These are phyloP conservation scores for Fusarium floridanum DNA, from an alignment of 2,329 filamentous ascomycete genomes.

Conservation along the genomic window DNA sequence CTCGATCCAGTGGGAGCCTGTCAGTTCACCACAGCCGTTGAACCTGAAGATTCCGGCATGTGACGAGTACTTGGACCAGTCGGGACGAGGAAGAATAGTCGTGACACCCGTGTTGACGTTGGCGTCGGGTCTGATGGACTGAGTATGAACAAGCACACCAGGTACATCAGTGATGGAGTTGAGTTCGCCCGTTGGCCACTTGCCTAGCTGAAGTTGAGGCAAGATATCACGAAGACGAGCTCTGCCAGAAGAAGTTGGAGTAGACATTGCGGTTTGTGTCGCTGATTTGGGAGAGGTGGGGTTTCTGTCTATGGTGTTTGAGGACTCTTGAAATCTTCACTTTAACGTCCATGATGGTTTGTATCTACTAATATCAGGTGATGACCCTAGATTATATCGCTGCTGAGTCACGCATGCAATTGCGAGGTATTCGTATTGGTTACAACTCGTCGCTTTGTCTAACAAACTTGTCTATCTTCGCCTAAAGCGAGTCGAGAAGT, in stretches of 20 bases:
- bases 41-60: conserved; percentile 70
- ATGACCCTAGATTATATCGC: background rate
- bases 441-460: background rate
- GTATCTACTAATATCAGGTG: background rate
- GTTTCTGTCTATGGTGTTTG: background rate
- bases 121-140: conserved; percentile 55
- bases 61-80: conserved; percentile 60
- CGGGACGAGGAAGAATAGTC: conserved; percentile 59
- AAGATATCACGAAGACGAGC: conserved; percentile 58
- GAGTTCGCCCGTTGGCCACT: conserved; percentile 57
- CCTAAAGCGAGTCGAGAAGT: background rate
- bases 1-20: conserved; percentile 71
- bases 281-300: background rate
- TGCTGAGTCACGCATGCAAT: conserved; percentile 2
- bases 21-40: conserved; percentile 74
- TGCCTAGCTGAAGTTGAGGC: conserved; percentile 59
- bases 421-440: background rate
- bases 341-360: background rate
- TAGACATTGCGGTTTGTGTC: background rate
- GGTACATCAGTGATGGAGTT: conserved; percentile 66
- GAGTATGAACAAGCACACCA: conserved; percentile 61
- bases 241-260: background rate
- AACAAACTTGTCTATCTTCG: background rate
- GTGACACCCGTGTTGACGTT: conserved; percentile 64
- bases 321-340: background rate